Evolutionary conservation across 2,329 filamentous ascomycete species (phyloP), one percentile per base, ranked within the genome.

Genomic region (Botrytis paeoniae): DNA sequence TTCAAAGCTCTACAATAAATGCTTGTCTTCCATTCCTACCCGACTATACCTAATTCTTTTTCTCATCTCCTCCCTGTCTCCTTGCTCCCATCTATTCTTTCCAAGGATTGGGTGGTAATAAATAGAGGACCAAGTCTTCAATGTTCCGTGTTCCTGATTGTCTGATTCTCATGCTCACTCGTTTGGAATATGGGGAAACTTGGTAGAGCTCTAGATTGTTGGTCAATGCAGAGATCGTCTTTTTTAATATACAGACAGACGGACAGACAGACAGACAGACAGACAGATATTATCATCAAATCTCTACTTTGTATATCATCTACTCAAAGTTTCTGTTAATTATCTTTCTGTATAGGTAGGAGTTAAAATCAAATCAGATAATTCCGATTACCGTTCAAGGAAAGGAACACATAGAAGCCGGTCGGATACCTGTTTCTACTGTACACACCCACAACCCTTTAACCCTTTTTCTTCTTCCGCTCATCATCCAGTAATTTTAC

Each of bases 401-500:
- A 66, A 29, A 68, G 22, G 22, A 65, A 62, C n/a, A n/a, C 57
- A 51, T 39, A 20, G 35, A 54, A 41, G 60, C 45, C 39, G 22
- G 20, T 20, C 39, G 60, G 59, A 59, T 59, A 51, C 37, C 60
- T 66, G 14, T 60, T 51, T 20, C 25, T n/a, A 22, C 60, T 61
- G 39, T 60, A 60, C 22, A 60, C 51, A 39, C 32, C 41, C 41
- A 48, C 20, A 10, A 16, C 43, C 43, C 63, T 60, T 60, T 51
- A 51, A n/a, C 25, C 32, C 64, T 16, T 68, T 29, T 54, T 20
- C 64, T 39, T 39, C 45, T 39, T 39, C 25, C 45, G 16, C 25
- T 59, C 66, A 45, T 18, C 14, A 66, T 60, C 61, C 70, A 66
- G 39, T 69, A 69, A 69, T 59, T 43, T 39, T 25, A 41, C 51